phyloP scores from a whole-genome alignment of 768 basidiomycete species.

The Boletus vermiculosoides region DNA sequence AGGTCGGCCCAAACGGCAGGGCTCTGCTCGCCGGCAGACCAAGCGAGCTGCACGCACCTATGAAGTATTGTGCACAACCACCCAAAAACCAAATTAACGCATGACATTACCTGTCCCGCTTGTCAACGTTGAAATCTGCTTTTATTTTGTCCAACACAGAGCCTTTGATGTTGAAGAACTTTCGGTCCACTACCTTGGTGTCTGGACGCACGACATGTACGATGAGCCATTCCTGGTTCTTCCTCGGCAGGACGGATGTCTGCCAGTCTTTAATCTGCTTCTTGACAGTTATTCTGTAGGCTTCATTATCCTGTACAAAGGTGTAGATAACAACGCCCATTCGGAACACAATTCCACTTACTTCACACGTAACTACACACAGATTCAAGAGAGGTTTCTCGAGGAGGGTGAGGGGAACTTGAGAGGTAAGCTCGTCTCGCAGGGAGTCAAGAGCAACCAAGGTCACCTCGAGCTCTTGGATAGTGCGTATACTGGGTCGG shows the following conservation, averaged over 20 bases:
- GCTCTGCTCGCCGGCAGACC: slow-evolving; percentile 68
- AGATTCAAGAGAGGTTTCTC: slow-evolving; percentile 87
- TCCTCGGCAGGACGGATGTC: slow-evolving; percentile 55
- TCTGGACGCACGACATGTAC: slow-evolving; percentile 81
- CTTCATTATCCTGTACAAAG: slow-evolving; percentile 53
- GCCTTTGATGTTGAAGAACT: slow-evolving; percentile 81
- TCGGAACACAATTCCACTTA: slow-evolving; percentile 35
- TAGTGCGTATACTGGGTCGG: slow-evolving; percentile 73
- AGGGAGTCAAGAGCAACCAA: slow-evolving; percentile 66
- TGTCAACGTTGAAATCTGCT: slow-evolving; percentile 88
- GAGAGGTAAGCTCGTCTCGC: slow-evolving; percentile 72
- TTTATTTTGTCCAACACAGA: slow-evolving; percentile 87
- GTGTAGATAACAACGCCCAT: slow-evolving; percentile 9
- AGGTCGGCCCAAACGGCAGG: slow-evolving; percentile 87
- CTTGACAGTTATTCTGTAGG: slow-evolving; percentile 73
- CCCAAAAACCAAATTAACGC: slow-evolving; percentile 4
- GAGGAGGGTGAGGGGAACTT: slow-evolving; percentile 72
- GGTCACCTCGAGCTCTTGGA: slow-evolving; percentile 82
- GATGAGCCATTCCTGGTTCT: slow-evolving; percentile 92
- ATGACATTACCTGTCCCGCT: slow-evolving; percentile 63
- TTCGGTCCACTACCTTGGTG: slow-evolving; percentile 52
- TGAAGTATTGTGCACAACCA: slow-evolving; percentile 15
- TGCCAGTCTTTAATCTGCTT: slow-evolving; percentile 96
- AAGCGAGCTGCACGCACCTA: slow-evolving; percentile 82
- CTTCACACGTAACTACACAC: slow-evolving; percentile 87